Conservation (phyloP, 306 rosid genomes). For the Acacia crassicarpa region DNA sequence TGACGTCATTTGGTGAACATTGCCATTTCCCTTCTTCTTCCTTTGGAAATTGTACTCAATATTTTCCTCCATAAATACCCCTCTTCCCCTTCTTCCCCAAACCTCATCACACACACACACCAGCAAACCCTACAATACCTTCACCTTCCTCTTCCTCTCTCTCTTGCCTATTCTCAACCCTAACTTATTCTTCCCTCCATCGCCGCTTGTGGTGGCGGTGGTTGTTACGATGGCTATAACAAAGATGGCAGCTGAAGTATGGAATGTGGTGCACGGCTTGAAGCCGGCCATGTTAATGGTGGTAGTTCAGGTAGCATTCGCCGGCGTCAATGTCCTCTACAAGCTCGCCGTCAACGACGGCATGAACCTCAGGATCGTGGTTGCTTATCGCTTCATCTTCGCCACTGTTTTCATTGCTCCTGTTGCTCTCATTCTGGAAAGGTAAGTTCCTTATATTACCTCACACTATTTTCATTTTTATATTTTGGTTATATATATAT, state of each 20-base stretch:
- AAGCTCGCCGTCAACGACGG: constrained; percentile 61
- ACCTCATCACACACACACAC: background rate
- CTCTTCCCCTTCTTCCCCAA: background rate
- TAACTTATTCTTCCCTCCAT: background rate
- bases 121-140: background rate
- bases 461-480: background rate
- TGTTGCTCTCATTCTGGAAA: constrained; percentile 55
- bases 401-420: constrained; percentile 64
- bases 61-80: background rate
- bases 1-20: background rate
- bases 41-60: background rate
- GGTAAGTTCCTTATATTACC: constrained; percentile 26
- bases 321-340: constrained; percentile 58
- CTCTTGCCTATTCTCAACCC: background rate
- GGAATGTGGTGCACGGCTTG: constrained; percentile 29
- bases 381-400: constrained; percentile 69
- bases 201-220: background rate
- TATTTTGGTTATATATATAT: background rate
- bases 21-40: background rate
- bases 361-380: constrained; percentile 51
- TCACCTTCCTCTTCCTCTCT: background rate
- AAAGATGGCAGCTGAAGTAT: background rate
- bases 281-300: constrained; percentile 54
- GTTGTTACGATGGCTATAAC: background rate
- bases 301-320: constrained; percentile 42